A percentile compares a stretch with the other conserved stretches of the same genome.
These are phyloP conservation scores for Arthrinium phaeospermum DNA, from an alignment of 2,329 filamentous ascomycete species.

Conservation along the genomic window DNA sequence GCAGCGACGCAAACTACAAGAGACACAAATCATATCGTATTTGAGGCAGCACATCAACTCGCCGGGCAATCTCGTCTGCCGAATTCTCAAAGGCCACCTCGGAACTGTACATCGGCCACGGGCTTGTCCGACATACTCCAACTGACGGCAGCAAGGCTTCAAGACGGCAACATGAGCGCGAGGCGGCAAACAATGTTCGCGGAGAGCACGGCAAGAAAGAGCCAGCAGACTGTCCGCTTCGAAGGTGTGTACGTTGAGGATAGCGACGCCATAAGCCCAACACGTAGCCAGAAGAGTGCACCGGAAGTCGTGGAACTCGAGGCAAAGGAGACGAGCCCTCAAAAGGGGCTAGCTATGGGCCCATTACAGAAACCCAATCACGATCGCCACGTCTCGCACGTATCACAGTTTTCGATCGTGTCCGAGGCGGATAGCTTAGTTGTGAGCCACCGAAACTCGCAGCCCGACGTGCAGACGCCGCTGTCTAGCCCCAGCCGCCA, in stretches of 20 bases:
- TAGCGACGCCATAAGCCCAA: constrained; percentile 34
- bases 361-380: constrained; percentile 29
- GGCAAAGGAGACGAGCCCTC: constrained; percentile 18
- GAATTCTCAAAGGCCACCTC: constrained; percentile 13
- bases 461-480: constrained; percentile 43
- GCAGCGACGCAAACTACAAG: constrained; percentile 16
- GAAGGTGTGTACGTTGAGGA: not conserved
- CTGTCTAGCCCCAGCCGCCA: constrained; percentile 52
- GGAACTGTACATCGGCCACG: constrained; percentile 48
- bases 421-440: constrained; percentile 51
- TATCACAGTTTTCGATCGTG: constrained; percentile 33
- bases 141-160: constrained; percentile 58
- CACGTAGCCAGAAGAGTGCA: constrained; percentile 38
- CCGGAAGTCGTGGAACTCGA: constrained; percentile 36
- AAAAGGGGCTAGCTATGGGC: constrained; percentile 12
- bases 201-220: constrained; percentile 19
- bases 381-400: constrained; percentile 34
- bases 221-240: not conserved
- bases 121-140: constrained; percentile 58
- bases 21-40: constrained; percentile 24
- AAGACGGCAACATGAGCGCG: constrained; percentile 43
- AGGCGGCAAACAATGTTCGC: constrained; percentile 36
- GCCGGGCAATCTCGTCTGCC: constrained; percentile 34
- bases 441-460: constrained; percentile 35
- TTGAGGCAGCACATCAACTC: constrained; percentile 35